Conservation (phyloP, 2,329 filamentous ascomycete species). For the Aspergillus costaricaensis region DNA sequence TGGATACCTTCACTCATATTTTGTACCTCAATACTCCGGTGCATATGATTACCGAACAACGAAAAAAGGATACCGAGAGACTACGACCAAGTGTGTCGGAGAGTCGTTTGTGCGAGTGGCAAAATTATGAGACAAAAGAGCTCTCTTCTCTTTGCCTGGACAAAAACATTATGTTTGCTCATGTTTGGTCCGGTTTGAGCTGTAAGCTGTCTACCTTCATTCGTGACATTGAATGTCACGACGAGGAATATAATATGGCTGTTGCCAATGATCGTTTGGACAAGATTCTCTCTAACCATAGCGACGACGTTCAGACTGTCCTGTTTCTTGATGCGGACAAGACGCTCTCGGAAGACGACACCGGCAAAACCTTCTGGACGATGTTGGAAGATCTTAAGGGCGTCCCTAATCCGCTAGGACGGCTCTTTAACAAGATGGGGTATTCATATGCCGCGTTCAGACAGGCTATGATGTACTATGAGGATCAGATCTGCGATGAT, state of each 20-base stretch:
- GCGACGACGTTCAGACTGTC: slow-evolving; percentile 42
- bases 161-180: slow-evolving; percentile 52
- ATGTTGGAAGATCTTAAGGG: slow-evolving; percentile 7
- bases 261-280: slow-evolving; percentile 38
- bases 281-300: slow-evolving; percentile 25
- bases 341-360: slow-evolving; percentile 50
- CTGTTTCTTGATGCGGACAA: slow-evolving; percentile 62
- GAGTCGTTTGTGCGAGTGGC: slow-evolving; percentile 51
- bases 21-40: slow-evolving; percentile 55
- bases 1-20: slow-evolving; percentile 57
- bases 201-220: neutral
- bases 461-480: slow-evolving; percentile 56
- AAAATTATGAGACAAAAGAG: slow-evolving; percentile 47
- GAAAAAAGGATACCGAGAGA: slow-evolving; percentile 41
- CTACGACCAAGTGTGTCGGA: slow-evolving; percentile 37
- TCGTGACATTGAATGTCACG: slow-evolving; percentile 43
- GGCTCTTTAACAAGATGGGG: slow-evolving; percentile 51
- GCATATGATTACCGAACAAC: slow-evolving; percentile 41
- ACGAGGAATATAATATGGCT: slow-evolving; percentile 43
- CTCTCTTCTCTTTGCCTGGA: slow-evolving; percentile 49
- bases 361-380: slow-evolving; percentile 18
- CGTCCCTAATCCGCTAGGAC: slow-evolving; percentile 37
- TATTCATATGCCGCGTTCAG: slow-evolving; percentile 60
- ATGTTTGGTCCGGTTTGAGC: neutral
- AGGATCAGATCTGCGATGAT: slow-evolving; percentile 43